Evolutionary conservation across 148 eudicot genomes (phyloP), one percentile per base, ranked within the genome.

Genomic region (Camellia granthamiana): DNA sequence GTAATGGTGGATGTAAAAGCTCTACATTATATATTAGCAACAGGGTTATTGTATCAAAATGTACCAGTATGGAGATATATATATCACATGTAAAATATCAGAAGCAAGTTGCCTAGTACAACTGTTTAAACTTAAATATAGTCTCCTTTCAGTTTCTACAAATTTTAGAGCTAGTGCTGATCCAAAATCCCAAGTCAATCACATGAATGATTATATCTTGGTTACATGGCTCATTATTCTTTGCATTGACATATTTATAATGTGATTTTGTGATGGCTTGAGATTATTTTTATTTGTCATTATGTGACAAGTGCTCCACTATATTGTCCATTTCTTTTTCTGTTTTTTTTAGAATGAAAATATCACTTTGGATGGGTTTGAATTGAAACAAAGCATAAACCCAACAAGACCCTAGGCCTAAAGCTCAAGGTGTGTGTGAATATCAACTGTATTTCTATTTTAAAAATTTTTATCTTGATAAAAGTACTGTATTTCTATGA

Each of bases 1-100:
- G 60, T 14, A n/a, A 56, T 60, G 76, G 69, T 60, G 41, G 38
- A 69, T 70, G 69, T 49, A 47, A 51, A 71, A 59, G 70, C 16
- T 51, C 62, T 41, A 54, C 64, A 14, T 49, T 16, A 30, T 30
- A 30, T 59, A 51, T 12, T 18, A 70, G 11, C 49, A 18, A 6
- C 62, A 11, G 18, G 54, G 78, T 0, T 56, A 13, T 8, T 75
- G 66, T 82, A 70, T 62, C 58, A 14, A n/a, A 12, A 54, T 55
- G 11, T 43, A 64, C 60, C 79, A 11, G 15, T 5, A 72, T 47
- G 52, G 55, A 67, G 51, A 69, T 78, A 44, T 30, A 44, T 30
- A 30, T 55, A 54, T 7, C 12, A 4, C 60, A 47, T 56, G 19
- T 19, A 69, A 59, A 69, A 46, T 59, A 44, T 49, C 8, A 69